phyloP scores from a whole-genome alignment of 2,329 filamentous ascomycete species.

The Xylaria sp. region DNA sequence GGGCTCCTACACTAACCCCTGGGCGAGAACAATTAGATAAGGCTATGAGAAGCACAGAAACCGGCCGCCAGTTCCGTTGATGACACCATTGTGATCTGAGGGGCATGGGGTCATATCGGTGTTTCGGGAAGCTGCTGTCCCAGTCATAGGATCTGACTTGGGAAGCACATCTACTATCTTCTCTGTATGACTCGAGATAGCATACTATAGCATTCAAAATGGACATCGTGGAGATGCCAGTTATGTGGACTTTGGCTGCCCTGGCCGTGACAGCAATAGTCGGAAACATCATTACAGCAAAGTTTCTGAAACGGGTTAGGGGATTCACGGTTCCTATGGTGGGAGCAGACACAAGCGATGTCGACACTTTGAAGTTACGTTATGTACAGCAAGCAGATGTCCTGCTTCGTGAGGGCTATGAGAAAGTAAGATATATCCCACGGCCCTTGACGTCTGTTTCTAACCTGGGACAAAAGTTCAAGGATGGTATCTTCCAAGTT shows the following conservation, averaged over 20 bases:
- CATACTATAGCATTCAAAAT: slow-evolving; percentile 28
- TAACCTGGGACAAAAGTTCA: slow-evolving; percentile 39
- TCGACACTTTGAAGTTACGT: slow-evolving; percentile 42
- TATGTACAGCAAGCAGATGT: slow-evolving; percentile 46
- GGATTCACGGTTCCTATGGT: slow-evolving; percentile 41
- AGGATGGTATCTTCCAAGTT: slow-evolving; percentile 46
- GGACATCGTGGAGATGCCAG: slow-evolving; percentile 30
- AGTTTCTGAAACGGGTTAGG: slow-evolving; percentile 30
- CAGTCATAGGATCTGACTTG: background rate
- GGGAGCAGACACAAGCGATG: slow-evolving; percentile 37
- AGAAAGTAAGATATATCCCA: slow-evolving; percentile 37
- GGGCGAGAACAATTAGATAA: background rate
- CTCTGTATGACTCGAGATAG: too few species aligned
- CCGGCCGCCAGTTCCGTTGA: background rate
- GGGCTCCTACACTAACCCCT: background rate
- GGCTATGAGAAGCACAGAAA: background rate
- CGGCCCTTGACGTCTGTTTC: background rate
- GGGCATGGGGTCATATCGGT: background rate
- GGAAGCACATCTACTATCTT: too few species aligned
- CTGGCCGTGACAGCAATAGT: slow-evolving; percentile 32
- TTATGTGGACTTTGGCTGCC: slow-evolving; percentile 36
- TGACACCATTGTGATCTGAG: background rate
- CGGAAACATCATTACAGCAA: slow-evolving; percentile 31
- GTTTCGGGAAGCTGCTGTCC: background rate
- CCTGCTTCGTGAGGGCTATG: slow-evolving; percentile 45